Evolutionary conservation across 768 basidiomycete species (phyloP), one percentile per base, ranked within the genome.

Genomic region (Plicaturopsis crispa): DNA sequence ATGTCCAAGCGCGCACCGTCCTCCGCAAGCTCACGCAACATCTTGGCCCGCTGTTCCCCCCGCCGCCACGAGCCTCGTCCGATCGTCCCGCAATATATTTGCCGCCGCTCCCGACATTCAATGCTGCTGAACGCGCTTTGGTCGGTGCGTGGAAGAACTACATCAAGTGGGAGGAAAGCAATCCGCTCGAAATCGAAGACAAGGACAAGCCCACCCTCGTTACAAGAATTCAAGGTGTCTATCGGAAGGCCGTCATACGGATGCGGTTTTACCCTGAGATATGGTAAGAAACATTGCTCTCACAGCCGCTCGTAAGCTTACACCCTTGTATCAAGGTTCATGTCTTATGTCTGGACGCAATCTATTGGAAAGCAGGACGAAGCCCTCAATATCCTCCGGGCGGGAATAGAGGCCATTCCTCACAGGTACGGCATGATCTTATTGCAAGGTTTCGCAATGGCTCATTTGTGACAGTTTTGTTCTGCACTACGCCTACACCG

Each of bases 201-300:
- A 82, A 78, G 52, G 90, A 94, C 48, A 71, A 73, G 43, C 60
- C 67, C 1, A 70, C 72, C 6, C 59, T 96, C 26, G 68, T 80
- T 34, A 70, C 67, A 4, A 72, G 96, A 18, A 69, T 98, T 8
- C 78, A 80, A 50, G 78, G 80, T 32, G 86, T 88, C 14, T 90
- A 96, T 55, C 73, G 83, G 46, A 91, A 94, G 60, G 92, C 91
- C 7, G 66, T 96, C 35, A 81, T 87, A 35, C 77, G 87, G 41
- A 88, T 97, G 88, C 70, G 94, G 31, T 98, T 87, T 62, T 96
- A 85, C 57, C 80, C 87, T 3, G 96, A 99, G 60, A 81, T 97
- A 40, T 97, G 94, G 96, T 90, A 47, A 34, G 70, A 16, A 4
- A n/a, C 19, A 14, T 24, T 12, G 2, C 24, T 42, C 21, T 41